Conservation (phyloP, 2,329 filamentous ascomycete genomes). For the Fusarium mangiferae region DNA sequence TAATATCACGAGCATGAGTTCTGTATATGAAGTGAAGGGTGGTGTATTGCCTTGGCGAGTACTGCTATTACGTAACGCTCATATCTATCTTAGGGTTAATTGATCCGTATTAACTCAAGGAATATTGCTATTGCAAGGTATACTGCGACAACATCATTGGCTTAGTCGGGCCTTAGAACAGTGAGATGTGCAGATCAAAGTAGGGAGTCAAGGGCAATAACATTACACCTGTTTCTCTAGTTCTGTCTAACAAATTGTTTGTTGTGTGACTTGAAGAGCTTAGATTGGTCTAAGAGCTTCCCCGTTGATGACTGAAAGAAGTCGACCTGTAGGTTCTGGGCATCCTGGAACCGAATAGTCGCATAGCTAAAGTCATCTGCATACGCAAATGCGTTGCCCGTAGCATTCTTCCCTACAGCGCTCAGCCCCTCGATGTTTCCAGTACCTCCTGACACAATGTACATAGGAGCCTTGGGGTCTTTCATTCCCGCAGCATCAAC, state of each 20-base stretch:
- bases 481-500: slow-evolving; percentile 4
- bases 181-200: no score
- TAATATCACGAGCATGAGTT: no score
- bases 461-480: slow-evolving; percentile 22
- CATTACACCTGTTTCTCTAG: not conserved
- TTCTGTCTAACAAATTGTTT: not conserved
- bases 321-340: slow-evolving; percentile 3
- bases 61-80: no score
- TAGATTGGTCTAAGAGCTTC: not conserved
- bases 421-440: slow-evolving; percentile 24
- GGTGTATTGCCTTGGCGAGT: no score
- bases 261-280: slow-evolving; percentile 18
- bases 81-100: no score
- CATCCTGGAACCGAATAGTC: slow-evolving; percentile 15
- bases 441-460: slow-evolving; percentile 20
- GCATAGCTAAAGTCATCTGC: slow-evolving; percentile 28
- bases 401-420: not conserved
- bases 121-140: no score
- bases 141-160: no score
- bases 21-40: no score
- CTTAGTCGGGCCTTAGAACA: no score
- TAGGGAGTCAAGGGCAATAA: no score
- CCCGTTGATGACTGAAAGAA: slow-evolving; percentile 16
- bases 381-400: slow-evolving; percentile 18
- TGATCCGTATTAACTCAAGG: no score